A percentile compares a stretch with the other conserved stretches of the same genome.
Evolutionary conservation across 2,329 filamentous ascomycete species (phyloP).

Genomic region (Apiospora phragmitis): DNA sequence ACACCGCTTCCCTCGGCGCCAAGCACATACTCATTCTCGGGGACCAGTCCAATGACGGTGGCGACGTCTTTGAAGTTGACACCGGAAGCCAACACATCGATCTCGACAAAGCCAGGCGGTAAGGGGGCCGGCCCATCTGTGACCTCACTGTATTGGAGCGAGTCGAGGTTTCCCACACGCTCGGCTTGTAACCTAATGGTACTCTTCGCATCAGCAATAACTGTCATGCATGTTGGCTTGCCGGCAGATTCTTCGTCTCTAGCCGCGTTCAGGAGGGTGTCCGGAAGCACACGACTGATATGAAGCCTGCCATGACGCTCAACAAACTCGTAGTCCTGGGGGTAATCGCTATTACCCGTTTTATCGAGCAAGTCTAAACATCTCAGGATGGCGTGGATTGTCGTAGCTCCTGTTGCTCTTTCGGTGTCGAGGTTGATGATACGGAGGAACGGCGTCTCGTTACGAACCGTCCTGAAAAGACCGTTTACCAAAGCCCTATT

Average conservation of each 20-base stretch:
- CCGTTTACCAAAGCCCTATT: not conserved
- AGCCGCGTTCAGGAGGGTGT: not conserved
- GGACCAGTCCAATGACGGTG: constrained; percentile 17
- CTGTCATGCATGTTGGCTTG: too few species aligned
- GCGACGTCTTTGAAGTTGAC: constrained; percentile 19
- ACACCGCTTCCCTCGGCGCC: not conserved
- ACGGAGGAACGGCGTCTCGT: not conserved
- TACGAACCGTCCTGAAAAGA: not conserved
- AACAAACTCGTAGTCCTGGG: not conserved
- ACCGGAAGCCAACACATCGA: constrained; percentile 15
- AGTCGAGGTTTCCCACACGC: constrained; percentile 15
- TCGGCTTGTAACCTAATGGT: constrained; percentile 12
- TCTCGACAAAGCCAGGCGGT: constrained; percentile 10
- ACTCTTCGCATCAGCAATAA: too few species aligned
- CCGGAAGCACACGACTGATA: not conserved
- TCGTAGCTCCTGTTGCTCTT: too few species aligned
- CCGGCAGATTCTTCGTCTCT: too few species aligned
- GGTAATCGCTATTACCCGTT: too few species aligned
- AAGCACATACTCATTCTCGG: constrained; percentile 10
- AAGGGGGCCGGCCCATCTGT: not conserved
- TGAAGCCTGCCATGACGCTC: not conserved
- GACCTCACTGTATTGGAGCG: constrained; percentile 12
- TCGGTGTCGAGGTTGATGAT: not conserved
- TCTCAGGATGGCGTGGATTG: too few species aligned
- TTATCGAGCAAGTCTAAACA: too few species aligned